Evolutionary conservation across 306 rosid genomes (phyloP).

Genomic region (Dalbergia cochinchinensis): DNA sequence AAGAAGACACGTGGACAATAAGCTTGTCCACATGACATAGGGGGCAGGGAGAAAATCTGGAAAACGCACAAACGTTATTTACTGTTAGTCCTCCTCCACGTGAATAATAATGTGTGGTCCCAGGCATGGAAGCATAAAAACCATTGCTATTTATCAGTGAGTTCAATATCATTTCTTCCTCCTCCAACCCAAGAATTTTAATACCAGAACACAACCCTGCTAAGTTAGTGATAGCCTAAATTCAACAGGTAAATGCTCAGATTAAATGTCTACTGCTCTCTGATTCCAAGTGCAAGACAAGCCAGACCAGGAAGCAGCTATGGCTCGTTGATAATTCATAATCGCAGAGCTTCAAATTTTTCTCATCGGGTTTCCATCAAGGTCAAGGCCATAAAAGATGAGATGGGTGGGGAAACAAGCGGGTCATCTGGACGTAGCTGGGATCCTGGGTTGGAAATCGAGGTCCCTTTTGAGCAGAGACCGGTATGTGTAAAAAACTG

Average conservation of each 20-base stretch:
- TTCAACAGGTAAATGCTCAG: conserved; percentile 69
- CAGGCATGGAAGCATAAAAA: conserved; percentile 37
- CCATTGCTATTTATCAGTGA: conserved; percentile 28
- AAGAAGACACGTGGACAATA: conserved; percentile 49
- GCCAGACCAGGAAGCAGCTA: conserved; percentile 53
- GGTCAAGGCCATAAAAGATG: conserved; percentile 76
- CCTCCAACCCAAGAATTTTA: conserved; percentile 27
- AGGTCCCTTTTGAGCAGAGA: conserved; percentile 93
- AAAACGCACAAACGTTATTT: conserved; percentile 32
- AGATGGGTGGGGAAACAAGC: conserved; percentile 71
- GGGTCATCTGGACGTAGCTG: conserved; percentile 82
- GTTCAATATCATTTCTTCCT: conserved; percentile 35
- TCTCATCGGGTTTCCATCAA: conserved; percentile 55
- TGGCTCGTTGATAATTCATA: conserved; percentile 64
- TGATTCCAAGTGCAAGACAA: conserved; percentile 57
- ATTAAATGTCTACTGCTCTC: conserved; percentile 70
- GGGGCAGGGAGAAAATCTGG: conserved; percentile 33
- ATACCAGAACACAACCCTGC: conserved; percentile 17
- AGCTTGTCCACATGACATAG: conserved; percentile 46
- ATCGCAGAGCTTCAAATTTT: conserved; percentile 48
- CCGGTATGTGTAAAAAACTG: conserved; percentile 64
- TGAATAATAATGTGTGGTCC: conserved; percentile 62
- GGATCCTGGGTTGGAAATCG: conserved; percentile 91
- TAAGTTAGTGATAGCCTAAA: conserved; percentile 33
- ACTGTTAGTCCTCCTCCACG: conserved; percentile 64